These are phyloP conservation scores for Eucalyptus sp. DNA, from an alignment of 345 rosid species.

Conservation along the genomic window DNA sequence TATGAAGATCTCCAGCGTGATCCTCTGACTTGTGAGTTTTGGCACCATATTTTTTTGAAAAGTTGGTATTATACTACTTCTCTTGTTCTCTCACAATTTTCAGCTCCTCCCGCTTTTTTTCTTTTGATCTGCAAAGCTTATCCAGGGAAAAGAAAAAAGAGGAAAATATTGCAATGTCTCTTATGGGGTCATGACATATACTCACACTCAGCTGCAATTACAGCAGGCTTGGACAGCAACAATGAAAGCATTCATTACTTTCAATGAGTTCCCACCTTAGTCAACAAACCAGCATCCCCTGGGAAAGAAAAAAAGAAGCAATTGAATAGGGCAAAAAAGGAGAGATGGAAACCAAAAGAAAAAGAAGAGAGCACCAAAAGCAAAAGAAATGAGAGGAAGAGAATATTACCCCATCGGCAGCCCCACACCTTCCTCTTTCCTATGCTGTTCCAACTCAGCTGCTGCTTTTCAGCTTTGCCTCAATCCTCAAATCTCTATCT, in stretches of 20 bases:
- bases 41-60: neutral
- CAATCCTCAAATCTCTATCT: neutral
- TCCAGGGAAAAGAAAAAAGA: neutral
- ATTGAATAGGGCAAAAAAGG: neutral
- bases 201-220: neutral
- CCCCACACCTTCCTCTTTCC: neutral
- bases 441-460: neutral
- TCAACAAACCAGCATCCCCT: conserved; percentile 28
- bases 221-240: neutral
- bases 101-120: neutral
- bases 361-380: neutral
- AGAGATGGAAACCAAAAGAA: neutral
- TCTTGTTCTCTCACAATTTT: neutral
- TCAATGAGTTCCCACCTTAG: conserved; percentile 8
- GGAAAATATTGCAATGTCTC: neutral
- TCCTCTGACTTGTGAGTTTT: neutral
- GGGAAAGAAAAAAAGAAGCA: neutral
- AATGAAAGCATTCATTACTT: conserved; percentile 23
- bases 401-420: neutral
- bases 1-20: neutral
- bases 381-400: neutral
- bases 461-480: neutral
- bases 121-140: neutral
- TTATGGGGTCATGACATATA: neutral
- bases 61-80: neutral